phyloP scores from a whole-genome alignment of 768 basidiomycete genomes.

The Suillus subalutaceus region DNA sequence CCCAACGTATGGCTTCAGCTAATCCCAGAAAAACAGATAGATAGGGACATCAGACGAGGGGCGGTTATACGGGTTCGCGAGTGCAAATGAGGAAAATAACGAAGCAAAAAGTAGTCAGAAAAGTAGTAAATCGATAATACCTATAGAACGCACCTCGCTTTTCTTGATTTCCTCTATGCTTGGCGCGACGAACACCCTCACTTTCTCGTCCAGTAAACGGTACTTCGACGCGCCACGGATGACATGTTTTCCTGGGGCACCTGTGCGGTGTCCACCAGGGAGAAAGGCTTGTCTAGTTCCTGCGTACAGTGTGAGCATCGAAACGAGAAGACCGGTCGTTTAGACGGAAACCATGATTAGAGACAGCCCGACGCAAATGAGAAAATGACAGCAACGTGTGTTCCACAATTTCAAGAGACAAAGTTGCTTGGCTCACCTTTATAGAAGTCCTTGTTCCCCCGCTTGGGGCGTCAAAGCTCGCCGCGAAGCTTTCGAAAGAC shows the following conservation, averaged over 20 bases:
- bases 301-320: conserved; percentile 30
- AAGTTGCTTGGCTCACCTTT: conserved; percentile 64
- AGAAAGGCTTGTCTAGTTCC: conserved; percentile 84
- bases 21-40: too few relatives aligned
- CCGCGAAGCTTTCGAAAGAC: conserved; percentile 83
- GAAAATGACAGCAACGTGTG: not conserved
- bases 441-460: conserved; percentile 95
- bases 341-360: conserved; percentile 1
- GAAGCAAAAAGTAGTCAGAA: conserved; percentile 3
- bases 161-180: conserved; percentile 60
- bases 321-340: not conserved
- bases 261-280: conserved; percentile 84
- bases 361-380: not conserved
- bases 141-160: conserved; percentile 50
- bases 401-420: not conserved
- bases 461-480: conserved; percentile 81
- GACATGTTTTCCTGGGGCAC: conserved; percentile 88
- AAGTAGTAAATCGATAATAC: not conserved
- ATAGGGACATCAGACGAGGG: too few relatives aligned
- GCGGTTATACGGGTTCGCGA: not conserved
- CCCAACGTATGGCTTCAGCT: conserved; percentile 12
- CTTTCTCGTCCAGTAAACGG: conserved; percentile 77
- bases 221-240: conserved; percentile 79
- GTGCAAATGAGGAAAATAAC: not conserved
- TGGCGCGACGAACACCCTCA: conserved; percentile 85